Conservation (phyloP, 2,329 filamentous ascomycete species). For the Neonectria hederae region DNA sequence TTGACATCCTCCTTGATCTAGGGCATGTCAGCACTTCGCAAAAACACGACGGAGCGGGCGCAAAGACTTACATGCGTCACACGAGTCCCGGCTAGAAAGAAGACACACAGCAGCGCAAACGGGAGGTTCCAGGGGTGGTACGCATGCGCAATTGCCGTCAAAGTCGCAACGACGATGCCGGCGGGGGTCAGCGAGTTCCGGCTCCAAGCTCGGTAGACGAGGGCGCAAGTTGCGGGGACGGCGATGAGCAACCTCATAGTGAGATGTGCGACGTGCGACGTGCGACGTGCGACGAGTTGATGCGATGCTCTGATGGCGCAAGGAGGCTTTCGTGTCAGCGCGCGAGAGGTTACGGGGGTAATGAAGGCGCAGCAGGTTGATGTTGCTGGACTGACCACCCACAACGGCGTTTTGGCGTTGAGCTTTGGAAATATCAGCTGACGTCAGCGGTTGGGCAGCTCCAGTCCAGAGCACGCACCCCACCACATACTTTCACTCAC, state of each 20-base stretch:
- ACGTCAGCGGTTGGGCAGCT: constrained; percentile 23
- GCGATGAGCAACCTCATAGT: constrained; percentile 68
- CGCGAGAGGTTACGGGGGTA: background rate
- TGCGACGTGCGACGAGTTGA: background rate
- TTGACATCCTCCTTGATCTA: constrained; percentile 91
- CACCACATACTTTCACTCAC: background rate
- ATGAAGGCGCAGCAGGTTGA: constrained; percentile 11
- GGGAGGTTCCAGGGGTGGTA: constrained; percentile 94
- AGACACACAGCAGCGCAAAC: constrained; percentile 83
- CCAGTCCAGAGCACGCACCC: background rate
- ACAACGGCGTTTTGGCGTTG: constrained; percentile 13
- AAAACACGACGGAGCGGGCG: background rate
- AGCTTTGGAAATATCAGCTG: constrained; percentile 23
- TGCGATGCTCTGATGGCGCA: background rate
- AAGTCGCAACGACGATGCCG: constrained; percentile 75
- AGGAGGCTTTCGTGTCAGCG: constrained; percentile 1
- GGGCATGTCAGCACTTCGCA: constrained; percentile 25
- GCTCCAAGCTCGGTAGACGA: constrained; percentile 74
- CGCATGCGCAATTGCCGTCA: constrained; percentile 83
- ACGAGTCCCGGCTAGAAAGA: constrained; percentile 85
- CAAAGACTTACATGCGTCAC: constrained; percentile 75
- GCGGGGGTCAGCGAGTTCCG: constrained; percentile 81
- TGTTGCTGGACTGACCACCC: constrained; percentile 4
- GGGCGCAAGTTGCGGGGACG: constrained; percentile 64
- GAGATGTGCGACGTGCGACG: constrained; percentile 17